Conservation (phyloP, 495 filamentous ascomycete species). For the Neurospora cerealis region DNA sequence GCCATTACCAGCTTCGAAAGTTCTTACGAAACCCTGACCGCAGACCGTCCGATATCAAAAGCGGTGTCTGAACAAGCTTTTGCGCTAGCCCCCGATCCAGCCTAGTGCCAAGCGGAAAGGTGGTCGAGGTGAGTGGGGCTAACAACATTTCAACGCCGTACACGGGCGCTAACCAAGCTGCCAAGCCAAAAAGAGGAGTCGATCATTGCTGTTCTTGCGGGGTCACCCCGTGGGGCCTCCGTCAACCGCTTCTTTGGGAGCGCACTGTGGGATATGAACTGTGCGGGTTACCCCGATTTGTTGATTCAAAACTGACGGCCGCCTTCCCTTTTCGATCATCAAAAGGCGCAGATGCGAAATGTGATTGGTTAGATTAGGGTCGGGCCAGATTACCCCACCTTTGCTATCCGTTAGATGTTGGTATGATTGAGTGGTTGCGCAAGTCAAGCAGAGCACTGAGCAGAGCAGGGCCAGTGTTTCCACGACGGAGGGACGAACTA, state of each 20-base stretch:
- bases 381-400: neutral
- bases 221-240: neutral
- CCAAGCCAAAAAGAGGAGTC: neutral
- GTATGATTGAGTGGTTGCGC: neutral
- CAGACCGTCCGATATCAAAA: neutral
- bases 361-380: neutral
- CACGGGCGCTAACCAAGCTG: neutral
- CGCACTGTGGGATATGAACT: neutral
- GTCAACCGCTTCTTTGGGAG: neutral
- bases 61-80: constrained; percentile 16
- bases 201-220: neutral
- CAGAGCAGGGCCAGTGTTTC: neutral
- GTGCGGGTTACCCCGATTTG: neutral
- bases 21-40: neutral
- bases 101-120: neutral
- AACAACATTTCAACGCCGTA: neutral
- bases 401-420: neutral
- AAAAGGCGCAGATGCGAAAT: neutral
- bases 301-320: neutral
- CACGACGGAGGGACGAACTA: neutral
- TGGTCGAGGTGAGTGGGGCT: neutral
- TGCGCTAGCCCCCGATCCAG: constrained; percentile 4
- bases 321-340: constrained; percentile 4
- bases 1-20: neutral
- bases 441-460: neutral